These are phyloP conservation scores for Priceomyces haplophilus DNA, from an alignment of 805 yeast species.

Conservation along the genomic window DNA sequence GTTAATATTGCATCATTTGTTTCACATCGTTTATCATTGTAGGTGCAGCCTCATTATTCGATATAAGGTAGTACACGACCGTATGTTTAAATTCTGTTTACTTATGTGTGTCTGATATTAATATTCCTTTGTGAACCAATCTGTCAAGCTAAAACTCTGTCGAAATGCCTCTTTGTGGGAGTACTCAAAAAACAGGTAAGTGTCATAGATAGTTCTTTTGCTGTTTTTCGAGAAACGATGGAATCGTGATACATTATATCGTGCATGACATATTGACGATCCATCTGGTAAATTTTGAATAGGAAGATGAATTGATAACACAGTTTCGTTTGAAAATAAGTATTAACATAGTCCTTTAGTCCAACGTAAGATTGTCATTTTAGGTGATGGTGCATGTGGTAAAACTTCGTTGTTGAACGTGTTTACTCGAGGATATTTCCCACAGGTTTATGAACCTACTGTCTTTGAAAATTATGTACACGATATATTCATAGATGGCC, in stretches of 20 bases:
- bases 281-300: not conserved
- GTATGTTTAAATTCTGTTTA: not conserved
- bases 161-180: conserved; percentile 42
- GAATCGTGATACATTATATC: too few relatives aligned
- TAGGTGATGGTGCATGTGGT: conserved; percentile 99
- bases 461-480: conserved; percentile 97
- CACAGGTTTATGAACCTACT: conserved; percentile 97
- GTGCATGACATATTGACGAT: too few relatives aligned
- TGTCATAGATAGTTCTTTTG: conserved; percentile 7
- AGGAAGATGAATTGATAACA: not conserved
- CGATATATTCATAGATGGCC: conserved; percentile 92
- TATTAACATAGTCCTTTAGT: conserved; percentile 37
- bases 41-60: too few relatives aligned
- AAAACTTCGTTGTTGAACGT: conserved; percentile 92
- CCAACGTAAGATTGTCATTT: conserved; percentile 87
- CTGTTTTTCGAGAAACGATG: too few relatives aligned
- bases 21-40: not conserved
- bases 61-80: not conserved
- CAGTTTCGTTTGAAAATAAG: not conserved
- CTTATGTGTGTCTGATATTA: not conserved
- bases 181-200: conserved; percentile 42
- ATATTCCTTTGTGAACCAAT: too few relatives aligned
- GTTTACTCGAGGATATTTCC: conserved; percentile 95
- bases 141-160: not conserved
- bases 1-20: not conserved